A percentile compares a stretch with the other conserved stretches of the same genome.
phyloP scores from a whole-genome alignment of 768 basidiomycete species.

The Paxillus rubicundulus region DNA sequence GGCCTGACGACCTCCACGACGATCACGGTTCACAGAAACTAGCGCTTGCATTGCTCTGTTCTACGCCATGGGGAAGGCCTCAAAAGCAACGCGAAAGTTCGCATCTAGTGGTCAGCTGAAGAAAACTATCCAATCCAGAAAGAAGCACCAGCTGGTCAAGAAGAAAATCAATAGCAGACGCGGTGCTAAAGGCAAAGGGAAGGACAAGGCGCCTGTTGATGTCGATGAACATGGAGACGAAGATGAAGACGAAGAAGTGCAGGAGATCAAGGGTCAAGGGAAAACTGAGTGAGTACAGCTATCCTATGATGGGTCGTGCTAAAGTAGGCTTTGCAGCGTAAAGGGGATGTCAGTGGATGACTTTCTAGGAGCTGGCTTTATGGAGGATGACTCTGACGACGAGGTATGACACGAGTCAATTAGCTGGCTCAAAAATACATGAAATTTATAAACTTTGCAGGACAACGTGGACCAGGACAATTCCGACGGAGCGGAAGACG shows the following conservation, averaged over 20 bases:
- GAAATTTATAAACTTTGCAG: constrained; percentile 19
- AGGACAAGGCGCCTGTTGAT: constrained; percentile 24
- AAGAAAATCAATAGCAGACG: constrained; percentile 68
- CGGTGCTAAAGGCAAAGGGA: constrained; percentile 40
- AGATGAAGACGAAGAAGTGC: constrained; percentile 33
- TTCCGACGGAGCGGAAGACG: constrained; percentile 40
- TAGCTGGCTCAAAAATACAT: neutral
- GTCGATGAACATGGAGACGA: constrained; percentile 34
- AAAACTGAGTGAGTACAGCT: constrained; percentile 11
- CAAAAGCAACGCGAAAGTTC: constrained; percentile 76
- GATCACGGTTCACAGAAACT: neutral
- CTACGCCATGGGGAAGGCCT: constrained; percentile 53
- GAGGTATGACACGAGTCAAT: constrained; percentile 29
- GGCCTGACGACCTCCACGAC: neutral
- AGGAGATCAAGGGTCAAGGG: constrained; percentile 1
- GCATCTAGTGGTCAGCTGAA: constrained; percentile 86
- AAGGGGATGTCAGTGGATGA: constrained; percentile 71
- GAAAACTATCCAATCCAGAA: constrained; percentile 79
- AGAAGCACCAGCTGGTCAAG: constrained; percentile 73
- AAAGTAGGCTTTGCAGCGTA: constrained; percentile 10
- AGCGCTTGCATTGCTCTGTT: neutral
- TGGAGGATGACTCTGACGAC: constrained; percentile 59
- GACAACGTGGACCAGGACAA: constrained; percentile 24
- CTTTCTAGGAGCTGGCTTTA: constrained; percentile 68
- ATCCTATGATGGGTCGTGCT: neutral